Percentiles rank a stretch among this genome's conserved stretches.
Evolutionary conservation across 352 stramenopile species (phyloP).

Genomic region (Globisporangium carolinianum): DNA sequence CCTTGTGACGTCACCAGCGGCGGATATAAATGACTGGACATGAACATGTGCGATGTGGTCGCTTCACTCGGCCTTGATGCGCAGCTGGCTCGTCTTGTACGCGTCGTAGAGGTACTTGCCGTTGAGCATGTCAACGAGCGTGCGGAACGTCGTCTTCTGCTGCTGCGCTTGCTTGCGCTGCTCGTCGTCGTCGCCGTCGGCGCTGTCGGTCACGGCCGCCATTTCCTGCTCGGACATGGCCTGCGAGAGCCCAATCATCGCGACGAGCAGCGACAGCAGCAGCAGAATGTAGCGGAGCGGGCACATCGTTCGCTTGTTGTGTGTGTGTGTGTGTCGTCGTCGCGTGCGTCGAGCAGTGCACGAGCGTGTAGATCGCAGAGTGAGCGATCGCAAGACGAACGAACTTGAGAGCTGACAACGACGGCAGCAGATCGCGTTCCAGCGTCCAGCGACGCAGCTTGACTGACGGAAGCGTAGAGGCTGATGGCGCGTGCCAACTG

Average conservation of each 20-base stretch:
- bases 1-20: background rate
- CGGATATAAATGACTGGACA: constrained; percentile 7
- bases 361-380: constrained; percentile 6
- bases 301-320: constrained; percentile 37
- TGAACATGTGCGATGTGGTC: too few species aligned
- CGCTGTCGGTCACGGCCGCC: constrained; percentile 40
- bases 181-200: constrained; percentile 55
- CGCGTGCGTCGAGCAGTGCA: background rate
- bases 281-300: constrained; percentile 84
- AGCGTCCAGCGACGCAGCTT: constrained; percentile 6
- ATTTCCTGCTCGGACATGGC: constrained; percentile 68
- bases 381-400: background rate
- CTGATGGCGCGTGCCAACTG: background rate
- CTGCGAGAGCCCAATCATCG: constrained; percentile 78
- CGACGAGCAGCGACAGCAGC: constrained; percentile 75
- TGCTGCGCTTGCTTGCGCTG: constrained; percentile 29
- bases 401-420: background rate
- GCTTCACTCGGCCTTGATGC: constrained; percentile 47
- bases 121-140: constrained; percentile 84
- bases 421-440: background rate
- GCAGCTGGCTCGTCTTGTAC: constrained; percentile 53
- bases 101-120: constrained; percentile 85
- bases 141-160: constrained; percentile 54
- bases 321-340: background rate
- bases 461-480: constrained; percentile 5